Evolutionary conservation across 2,329 filamentous ascomycete species (phyloP).

Genomic region (Phialophora tarda): DNA sequence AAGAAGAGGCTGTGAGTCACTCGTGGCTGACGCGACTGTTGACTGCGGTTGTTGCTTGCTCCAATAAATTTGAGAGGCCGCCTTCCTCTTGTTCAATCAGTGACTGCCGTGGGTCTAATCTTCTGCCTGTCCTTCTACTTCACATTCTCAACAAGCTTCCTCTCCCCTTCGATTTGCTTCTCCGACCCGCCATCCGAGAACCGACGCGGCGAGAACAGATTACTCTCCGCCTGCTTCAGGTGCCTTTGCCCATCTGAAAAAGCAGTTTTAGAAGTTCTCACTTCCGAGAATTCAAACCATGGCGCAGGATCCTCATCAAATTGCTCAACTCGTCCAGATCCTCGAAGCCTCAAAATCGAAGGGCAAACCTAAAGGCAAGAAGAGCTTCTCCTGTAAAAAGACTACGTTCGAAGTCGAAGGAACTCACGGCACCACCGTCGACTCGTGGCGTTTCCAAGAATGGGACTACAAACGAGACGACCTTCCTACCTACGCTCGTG

Average conservation of each 20-base stretch:
- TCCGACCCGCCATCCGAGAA: not conserved
- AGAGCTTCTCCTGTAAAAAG: slow-evolving; percentile 76
- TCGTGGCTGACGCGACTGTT: not conserved
- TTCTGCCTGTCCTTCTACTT: not conserved
- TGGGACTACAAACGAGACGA: slow-evolving; percentile 92
- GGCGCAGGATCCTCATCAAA: slow-evolving; percentile 73
- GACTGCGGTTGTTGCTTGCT: not conserved
- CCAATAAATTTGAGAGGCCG: not conserved
- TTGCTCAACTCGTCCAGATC: slow-evolving; percentile 67
- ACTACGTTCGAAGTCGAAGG: slow-evolving; percentile 74
- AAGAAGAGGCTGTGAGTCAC: not conserved
- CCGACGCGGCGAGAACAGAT: not conserved
- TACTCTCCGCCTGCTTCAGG: not conserved
- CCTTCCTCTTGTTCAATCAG: not conserved
- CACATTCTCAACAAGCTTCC: not conserved
- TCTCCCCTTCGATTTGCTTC: not conserved
- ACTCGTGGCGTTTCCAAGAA: slow-evolving; percentile 93
- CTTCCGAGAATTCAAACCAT: slow-evolving; percentile 48
- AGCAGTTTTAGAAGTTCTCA: not conserved
- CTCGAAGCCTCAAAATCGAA: slow-evolving; percentile 65
- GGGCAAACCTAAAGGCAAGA: slow-evolving; percentile 54
- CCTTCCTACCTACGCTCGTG: slow-evolving; percentile 89
- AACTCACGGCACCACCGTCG: slow-evolving; percentile 69
- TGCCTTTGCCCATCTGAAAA: not conserved
- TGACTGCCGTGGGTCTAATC: not conserved